Conservation (phyloP, 75 land plant genomes). For the Picea sitchensis region DNA sequence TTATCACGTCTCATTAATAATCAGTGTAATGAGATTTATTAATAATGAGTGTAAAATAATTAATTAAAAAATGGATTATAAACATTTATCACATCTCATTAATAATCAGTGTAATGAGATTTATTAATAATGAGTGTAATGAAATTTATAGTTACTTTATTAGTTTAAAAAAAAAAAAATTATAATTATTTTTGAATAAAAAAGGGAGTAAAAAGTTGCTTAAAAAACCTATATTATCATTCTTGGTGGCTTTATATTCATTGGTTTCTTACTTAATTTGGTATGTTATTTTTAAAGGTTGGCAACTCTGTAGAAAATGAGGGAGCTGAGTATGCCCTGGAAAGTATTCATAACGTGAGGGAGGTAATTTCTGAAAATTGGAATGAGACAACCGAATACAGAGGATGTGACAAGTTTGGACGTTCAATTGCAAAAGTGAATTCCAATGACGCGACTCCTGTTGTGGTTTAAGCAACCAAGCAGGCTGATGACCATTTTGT, state of each 20-base stretch:
- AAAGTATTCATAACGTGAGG: slow-evolving; percentile 25
- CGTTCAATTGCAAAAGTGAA: background rate
- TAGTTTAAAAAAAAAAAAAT: too few species aligned
- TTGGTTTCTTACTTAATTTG: background rate
- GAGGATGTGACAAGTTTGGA: background rate
- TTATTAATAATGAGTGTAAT: too few species aligned
- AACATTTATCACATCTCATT: too few species aligned
- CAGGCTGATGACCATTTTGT: too few species aligned
- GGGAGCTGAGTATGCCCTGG: slow-evolving; percentile 21
- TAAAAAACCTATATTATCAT: background rate
- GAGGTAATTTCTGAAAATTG: slow-evolving; percentile 23
- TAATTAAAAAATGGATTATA: too few species aligned
- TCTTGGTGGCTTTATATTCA: background rate
- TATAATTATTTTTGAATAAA: too few species aligned
- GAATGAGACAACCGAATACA: background rate
- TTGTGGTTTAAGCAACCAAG: background rate
- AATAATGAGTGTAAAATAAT: too few species aligned
- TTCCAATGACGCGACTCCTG: background rate
- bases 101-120: too few species aligned
- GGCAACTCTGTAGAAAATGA: slow-evolving; percentile 17
- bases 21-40: too few species aligned
- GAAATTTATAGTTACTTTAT: too few species aligned
- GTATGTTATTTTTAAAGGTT: slow-evolving; percentile 8
- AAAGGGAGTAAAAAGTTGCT: background rate
- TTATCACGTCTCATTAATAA: too few species aligned